Conservation (phyloP, 2,329 filamentous ascomycete genomes). For the Pseudopyricularia javanii region DNA sequence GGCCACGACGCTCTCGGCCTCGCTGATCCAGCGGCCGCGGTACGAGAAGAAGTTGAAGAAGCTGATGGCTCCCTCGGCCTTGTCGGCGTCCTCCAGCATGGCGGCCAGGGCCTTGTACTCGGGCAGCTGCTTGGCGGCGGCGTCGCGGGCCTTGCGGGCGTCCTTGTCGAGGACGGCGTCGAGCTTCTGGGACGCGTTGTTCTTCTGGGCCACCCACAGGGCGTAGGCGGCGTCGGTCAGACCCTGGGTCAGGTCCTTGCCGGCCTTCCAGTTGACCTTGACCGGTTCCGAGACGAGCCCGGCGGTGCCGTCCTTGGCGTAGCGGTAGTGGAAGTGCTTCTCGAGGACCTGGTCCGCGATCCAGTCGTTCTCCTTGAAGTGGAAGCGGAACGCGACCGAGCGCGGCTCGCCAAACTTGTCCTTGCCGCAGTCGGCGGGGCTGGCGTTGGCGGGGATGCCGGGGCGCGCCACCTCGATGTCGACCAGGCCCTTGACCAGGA, state of each 20-base stretch:
- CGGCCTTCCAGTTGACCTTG: conserved; percentile 53
- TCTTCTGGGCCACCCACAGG: conserved; percentile 42
- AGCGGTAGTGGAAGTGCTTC: conserved; percentile 57
- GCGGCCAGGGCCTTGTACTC: conserved; percentile 30
- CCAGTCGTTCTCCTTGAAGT: conserved; percentile 49
- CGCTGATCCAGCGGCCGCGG: conserved; percentile 44
- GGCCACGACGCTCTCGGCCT: conserved; percentile 46
- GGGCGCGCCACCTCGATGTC: conserved; percentile 35
- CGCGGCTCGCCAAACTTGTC: conserved; percentile 43
- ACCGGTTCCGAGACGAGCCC: conserved; percentile 53
- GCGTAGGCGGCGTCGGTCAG: conserved; percentile 47
- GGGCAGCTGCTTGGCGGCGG: conserved; percentile 1
- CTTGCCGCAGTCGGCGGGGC: conserved; percentile 16
- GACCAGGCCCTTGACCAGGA: conserved; percentile 43
- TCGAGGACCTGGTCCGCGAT: conserved; percentile 48
- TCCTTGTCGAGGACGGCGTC: background rate
- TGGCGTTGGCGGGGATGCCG: conserved; percentile 22
- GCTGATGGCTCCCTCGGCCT: conserved; percentile 25
- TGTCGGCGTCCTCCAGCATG: conserved; percentile 34
- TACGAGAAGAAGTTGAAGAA: conserved; percentile 66
- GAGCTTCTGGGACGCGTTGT: conserved; percentile 16
- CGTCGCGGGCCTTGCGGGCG: background rate
- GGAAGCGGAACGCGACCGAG: conserved; percentile 40
- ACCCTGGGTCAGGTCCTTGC: conserved; percentile 50
- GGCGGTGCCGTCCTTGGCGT: conserved; percentile 27